Base-by-base conservation (phyloP, 805 yeast species). In the Teunomyces funiuensis region DNA sequence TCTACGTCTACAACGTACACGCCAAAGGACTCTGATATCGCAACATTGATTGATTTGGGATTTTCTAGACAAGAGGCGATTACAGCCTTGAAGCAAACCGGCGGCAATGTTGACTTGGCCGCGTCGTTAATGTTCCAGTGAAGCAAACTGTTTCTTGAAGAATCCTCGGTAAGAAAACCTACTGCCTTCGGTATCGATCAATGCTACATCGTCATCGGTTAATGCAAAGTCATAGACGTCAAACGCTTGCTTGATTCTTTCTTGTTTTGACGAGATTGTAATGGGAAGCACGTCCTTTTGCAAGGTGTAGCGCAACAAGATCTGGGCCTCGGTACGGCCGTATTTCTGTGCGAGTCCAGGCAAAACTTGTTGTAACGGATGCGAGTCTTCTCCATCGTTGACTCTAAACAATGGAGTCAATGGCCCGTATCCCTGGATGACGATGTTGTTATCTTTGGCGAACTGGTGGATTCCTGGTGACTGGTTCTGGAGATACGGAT, bases 81-180 rank as follows among this genome's bases (percentile, higher is more conserved):
- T 2, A 53, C 61, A 2, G 96, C 97, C 0, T 65, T 91, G 39
- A 65, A 70, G 19, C 74, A 70, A 44, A 77, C 95, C 1, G 71
- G 74, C 19, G 96, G 96, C 6, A 85, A 90, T 55, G 78, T 85
- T 0, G 97, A 91, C 40, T 49, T 82, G 46, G 98, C 98, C 0
- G 97, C 97, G 1, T 80, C 95, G 1, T 53, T 85, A 36, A 66
- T 89, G 36, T 88, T 88, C 39, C 65, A 54, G 42, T 63, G 54
- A 17, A 18, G 4, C 13, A 13, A 31, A 31, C 25, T 31, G 17
- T 18, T 11, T 33, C 8, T 29, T 22, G 39, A 54, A 54, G 36
- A 62, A 66, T 9, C 52, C 59, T 41, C 68, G 55, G 46, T 52
- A 60, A 20, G 40, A 48, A 44, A 54, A 61, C 16, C 52, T 49